Evolutionary conservation across 805 yeast genomes (phyloP).

Genomic region (Peterozyma xylosa): DNA sequence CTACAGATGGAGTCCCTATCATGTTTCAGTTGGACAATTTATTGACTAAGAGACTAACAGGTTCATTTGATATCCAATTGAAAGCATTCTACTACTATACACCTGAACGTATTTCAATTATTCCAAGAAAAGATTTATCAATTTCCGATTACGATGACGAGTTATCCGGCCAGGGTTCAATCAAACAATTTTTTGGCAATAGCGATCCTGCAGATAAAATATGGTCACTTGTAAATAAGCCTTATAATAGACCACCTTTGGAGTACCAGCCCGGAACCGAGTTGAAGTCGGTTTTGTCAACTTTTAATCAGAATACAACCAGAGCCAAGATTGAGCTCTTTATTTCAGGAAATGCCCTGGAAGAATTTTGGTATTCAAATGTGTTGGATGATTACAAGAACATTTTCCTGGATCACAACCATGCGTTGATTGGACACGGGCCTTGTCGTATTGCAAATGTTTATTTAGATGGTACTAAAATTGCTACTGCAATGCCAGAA

Average conservation of each 20-base stretch:
- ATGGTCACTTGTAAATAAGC: conserved; percentile 25
- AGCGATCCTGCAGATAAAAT: conserved; percentile 30
- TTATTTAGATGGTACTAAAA: conserved; percentile 47
- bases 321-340: conserved; percentile 50
- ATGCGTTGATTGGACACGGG: conserved; percentile 50
- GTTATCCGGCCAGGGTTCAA: conserved; percentile 12
- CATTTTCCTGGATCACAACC: conserved; percentile 30
- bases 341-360: conserved; percentile 70
- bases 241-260: conserved; percentile 31
- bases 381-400: conserved; percentile 37
- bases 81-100: conserved; percentile 41
- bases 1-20: conserved; percentile 26
- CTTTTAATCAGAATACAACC: conserved; percentile 47
- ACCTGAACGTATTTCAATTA: conserved; percentile 11
- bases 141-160: conserved; percentile 10
- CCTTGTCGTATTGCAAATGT: conserved; percentile 65
- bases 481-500: conserved; percentile 59
- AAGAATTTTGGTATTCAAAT: conserved; percentile 80
- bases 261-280: conserved; percentile 34
- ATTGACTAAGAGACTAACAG: conserved; percentile 45
- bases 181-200: conserved; percentile 19
- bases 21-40: conserved; percentile 63
- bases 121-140: not conserved
- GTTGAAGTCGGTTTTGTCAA: conserved; percentile 32
- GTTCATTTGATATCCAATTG: conserved; percentile 49